These are phyloP conservation scores for Cladosporium oxysporum DNA, from an alignment of 2,329 filamentous ascomycete genomes.

Conservation along the genomic window DNA sequence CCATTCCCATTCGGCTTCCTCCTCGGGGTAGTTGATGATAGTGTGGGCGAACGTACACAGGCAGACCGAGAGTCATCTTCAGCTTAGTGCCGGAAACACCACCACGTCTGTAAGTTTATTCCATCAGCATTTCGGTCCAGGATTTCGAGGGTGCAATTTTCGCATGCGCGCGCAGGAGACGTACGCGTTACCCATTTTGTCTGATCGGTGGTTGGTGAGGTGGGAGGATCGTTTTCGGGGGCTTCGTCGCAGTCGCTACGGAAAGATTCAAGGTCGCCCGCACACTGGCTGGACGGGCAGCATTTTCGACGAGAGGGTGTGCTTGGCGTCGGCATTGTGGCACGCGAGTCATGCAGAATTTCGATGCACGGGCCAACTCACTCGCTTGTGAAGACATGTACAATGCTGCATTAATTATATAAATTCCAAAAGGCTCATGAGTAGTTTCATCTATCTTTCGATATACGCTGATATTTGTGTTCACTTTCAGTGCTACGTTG, in stretches of 20 bases:
- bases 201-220: constrained; percentile 16
- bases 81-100: constrained; percentile 99
- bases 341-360: background rate
- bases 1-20: background rate
- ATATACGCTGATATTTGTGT: background rate
- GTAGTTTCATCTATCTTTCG: background rate
- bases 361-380: no score
- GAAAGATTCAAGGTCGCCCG: constrained; percentile 15
- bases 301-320: background rate
- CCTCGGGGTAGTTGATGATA: constrained; percentile 7
- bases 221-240: constrained; percentile 16
- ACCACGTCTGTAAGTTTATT: constrained; percentile 45
- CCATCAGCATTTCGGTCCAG: constrained; percentile 18
- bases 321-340: background rate
- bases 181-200: constrained; percentile 22
- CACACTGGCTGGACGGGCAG: background rate
- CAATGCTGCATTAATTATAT: background rate
- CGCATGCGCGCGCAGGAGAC: constrained; percentile 10
- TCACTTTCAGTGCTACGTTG: background rate
- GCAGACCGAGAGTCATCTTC: constrained; percentile 99
- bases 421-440: background rate
- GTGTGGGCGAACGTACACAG: constrained; percentile 73
- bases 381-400: background rate
- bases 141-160: background rate
- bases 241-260: constrained; percentile 16